Base-by-base conservation (phyloP, 1,284 basidiomycete genomes). In the Moniliophthora roreri region DNA sequence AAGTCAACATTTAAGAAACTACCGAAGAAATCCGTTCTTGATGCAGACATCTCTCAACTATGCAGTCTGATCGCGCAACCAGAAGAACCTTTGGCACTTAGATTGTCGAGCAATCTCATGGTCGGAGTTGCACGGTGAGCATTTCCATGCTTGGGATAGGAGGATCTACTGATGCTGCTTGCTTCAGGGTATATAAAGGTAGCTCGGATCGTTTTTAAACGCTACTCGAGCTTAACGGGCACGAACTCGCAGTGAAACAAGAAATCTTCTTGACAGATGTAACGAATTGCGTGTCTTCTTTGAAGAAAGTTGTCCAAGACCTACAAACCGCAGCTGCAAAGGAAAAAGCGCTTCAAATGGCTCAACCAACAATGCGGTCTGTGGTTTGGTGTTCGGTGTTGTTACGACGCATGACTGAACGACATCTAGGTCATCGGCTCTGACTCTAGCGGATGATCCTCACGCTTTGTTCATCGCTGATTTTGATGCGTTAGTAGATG, bases 51-150 rank as follows among this genome's bases (percentile, higher is more conserved):
- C 36, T 67, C 82, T 36, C 81, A 87, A 64, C 69, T 94, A 63
- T 95, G 92, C 65, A 81, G 78, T 40, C 77, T 93, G 42, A 93
- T 95, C 52, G 80, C 82, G 32, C 77, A 88, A 60, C 93, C 92
- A 6, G 71, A 78, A n/a, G 93, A 95, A 61, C 92, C 93, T 36
- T 77, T 95, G 39, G 91, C 92, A 1, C 72, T 95, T 51, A 78
- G 92, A 44, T 73, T 95, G 52, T 93, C 91, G 10, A 92, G 91
- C 55, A 91, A 91, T 64, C 70, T 95, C 34, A 85, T 95, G 75
- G 85, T 94, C 52, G 93, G 92, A 5, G 92, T 89, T 18, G 88
- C 87, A 20, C 83, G 93, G 92, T 93, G 66, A 58, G 80, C 62
- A 52, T 9, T n/a, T n/a, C n/a, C n/a, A n/a, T n/a, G n/a, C n/a